Evolutionary conservation across 78 protist species (phyloP).

Genomic region (Diacronema lutheri): DNA sequence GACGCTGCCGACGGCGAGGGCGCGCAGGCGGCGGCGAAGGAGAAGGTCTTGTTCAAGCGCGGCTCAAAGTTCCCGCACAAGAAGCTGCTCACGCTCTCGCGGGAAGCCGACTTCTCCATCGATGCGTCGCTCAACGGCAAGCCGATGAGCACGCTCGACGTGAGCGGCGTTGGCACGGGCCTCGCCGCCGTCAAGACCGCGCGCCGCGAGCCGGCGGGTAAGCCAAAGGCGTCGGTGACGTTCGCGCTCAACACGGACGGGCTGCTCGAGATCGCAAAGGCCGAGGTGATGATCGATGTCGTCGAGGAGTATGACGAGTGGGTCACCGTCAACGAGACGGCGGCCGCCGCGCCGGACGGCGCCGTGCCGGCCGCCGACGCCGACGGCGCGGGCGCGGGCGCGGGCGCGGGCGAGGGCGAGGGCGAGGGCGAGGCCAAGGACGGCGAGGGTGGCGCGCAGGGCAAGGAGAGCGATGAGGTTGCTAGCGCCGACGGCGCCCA

Average conservation of each 20-base stretch:
- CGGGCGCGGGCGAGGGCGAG: not conserved
- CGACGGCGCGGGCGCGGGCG: not conserved
- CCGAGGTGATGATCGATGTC: not conserved
- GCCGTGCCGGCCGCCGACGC: not conserved
- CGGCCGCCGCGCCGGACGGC: not conserved
- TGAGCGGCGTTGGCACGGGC: not conserved
- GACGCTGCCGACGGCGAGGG: not conserved
- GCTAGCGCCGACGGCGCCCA: no score
- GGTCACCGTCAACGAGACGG: not conserved
- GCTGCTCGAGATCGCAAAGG: not conserved
- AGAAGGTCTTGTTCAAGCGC: not conserved
- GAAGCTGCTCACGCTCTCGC: slow-evolving; percentile 4
- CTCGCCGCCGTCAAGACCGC: not conserved
- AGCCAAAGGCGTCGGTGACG: not conserved
- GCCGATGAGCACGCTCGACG: not conserved
- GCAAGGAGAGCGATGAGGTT: no score
- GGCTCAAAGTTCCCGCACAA: not conserved
- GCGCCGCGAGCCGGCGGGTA: not conserved
- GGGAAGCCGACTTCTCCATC: not conserved
- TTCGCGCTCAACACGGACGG: not conserved
- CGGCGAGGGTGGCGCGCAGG: no score
- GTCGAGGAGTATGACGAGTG: not conserved
- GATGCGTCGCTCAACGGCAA: no score
- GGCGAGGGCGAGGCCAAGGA: no score
- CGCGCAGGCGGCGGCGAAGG: not conserved